phyloP scores from a whole-genome alignment of 1,284 basidiomycete genomes.

The Boletus smithii region DNA sequence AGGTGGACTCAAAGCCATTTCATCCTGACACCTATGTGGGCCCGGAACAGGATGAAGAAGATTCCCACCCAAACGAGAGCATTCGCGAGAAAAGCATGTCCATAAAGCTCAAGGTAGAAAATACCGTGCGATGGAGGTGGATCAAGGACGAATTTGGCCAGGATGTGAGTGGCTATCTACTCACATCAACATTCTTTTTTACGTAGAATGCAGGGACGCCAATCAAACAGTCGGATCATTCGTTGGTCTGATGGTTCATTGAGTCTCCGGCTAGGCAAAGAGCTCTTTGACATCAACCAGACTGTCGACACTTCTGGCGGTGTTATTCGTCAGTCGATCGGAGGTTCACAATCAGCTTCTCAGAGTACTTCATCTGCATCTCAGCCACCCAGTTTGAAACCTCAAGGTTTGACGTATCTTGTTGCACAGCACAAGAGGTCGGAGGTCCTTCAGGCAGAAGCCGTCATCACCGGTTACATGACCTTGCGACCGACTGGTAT shows the following conservation, averaged over 20 bases:
- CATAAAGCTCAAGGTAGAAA: constrained; percentile 84
- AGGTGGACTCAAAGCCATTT: constrained; percentile 79
- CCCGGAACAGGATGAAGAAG: constrained; percentile 75
- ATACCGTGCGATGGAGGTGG: constrained; percentile 91
- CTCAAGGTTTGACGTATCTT: constrained; percentile 80
- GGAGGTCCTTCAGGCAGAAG: constrained; percentile 81
- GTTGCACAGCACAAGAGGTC: constrained; percentile 88
- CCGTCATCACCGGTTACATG: constrained; percentile 79
- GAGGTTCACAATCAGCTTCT: constrained; percentile 39
- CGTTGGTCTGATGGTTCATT: constrained; percentile 90
- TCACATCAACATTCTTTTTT: not conserved
- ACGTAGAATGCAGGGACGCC: constrained; percentile 51
- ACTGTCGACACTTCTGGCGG: constrained; percentile 69
- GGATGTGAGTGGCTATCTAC: constrained; percentile 50
- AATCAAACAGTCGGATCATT: constrained; percentile 85
- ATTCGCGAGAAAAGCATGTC: constrained; percentile 71
- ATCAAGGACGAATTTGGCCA: constrained; percentile 64
- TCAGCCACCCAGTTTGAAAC: constrained; percentile 36
- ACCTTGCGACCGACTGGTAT: constrained; percentile 83
- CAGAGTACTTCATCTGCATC: constrained; percentile 31
- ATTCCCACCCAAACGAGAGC: constrained; percentile 49
- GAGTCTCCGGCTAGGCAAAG: constrained; percentile 84
- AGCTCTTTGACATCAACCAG: constrained; percentile 84
- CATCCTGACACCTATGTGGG: constrained; percentile 77
- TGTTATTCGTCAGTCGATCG: constrained; percentile 52